Evolutionary conservation across 2,329 filamentous ascomycete genomes (phyloP).

Genomic region (Fusarium chlamydosporum): DNA sequence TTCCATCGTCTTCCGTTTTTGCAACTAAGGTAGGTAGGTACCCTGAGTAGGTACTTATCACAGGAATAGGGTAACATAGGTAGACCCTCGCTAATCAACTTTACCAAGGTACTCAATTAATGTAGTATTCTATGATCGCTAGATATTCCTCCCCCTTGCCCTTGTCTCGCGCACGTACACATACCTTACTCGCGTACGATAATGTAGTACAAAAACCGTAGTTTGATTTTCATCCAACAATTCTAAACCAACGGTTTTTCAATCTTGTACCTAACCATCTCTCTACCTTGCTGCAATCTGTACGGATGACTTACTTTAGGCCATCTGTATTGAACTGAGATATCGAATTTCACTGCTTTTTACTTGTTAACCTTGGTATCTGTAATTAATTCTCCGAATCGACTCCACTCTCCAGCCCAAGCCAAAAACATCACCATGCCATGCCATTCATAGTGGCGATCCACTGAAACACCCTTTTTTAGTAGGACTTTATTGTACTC

Average conservation of each 20-base stretch:
- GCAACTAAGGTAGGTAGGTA: background rate
- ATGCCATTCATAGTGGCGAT: too few species aligned
- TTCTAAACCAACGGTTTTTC: background rate
- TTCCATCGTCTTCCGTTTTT: constrained; percentile 13
- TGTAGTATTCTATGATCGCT: background rate
- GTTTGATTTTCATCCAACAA: constrained; percentile 35
- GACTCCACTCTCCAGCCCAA: constrained; percentile 26
- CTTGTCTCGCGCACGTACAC: constrained; percentile 9
- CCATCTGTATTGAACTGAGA: background rate
- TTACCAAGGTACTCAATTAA: constrained; percentile 1
- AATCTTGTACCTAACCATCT: background rate
- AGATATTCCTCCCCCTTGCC: background rate
- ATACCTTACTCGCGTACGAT: constrained; percentile 2
- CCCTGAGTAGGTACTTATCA: too few species aligned
- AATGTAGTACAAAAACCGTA: background rate
- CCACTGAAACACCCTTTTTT: too few species aligned
- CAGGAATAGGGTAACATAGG: background rate
- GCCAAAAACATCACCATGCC: background rate
- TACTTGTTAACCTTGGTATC: background rate
- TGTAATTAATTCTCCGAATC: constrained; percentile 29
- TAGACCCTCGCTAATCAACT: background rate
- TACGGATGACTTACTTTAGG: background rate
- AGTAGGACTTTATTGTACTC: too few species aligned
- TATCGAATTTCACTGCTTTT: background rate
- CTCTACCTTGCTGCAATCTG: background rate